Evolutionary conservation across 768 basidiomycete species (phyloP).

Genomic region (Lyophyllum decastes): DNA sequence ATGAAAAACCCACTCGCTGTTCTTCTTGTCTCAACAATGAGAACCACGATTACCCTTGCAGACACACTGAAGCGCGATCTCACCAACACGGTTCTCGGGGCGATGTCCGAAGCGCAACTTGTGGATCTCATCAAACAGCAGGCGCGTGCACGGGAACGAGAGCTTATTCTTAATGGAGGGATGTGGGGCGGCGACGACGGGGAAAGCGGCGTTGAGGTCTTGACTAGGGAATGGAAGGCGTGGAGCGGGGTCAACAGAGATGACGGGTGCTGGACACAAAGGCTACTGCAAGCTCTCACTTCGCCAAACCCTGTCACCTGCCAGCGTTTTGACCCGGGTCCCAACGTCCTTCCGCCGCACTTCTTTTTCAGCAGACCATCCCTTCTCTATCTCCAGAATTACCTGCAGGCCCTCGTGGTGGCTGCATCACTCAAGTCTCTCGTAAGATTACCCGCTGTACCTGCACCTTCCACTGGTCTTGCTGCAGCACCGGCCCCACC

Average conservation of each 20-base stretch:
- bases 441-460: constrained; percentile 34
- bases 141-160: constrained; percentile 56
- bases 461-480: neutral
- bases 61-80: constrained; percentile 73
- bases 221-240: constrained; percentile 10
- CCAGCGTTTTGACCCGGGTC: constrained; percentile 19
- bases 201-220: constrained; percentile 29
- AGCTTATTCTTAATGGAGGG: constrained; percentile 52
- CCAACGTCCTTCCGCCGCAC: constrained; percentile 61
- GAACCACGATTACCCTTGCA: constrained; percentile 48
- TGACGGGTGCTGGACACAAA: constrained; percentile 42
- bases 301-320: constrained; percentile 42
- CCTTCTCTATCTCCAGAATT: constrained; percentile 64
- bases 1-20: constrained; percentile 37
- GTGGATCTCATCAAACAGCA: constrained; percentile 47
- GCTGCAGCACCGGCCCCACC: constrained; percentile 10
- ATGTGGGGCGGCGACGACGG: constrained; percentile 37
- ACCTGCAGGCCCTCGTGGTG: constrained; percentile 70
- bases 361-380: constrained; percentile 60
- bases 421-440: constrained; percentile 61
- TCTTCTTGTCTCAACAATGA: constrained; percentile 48
- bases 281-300: constrained; percentile 46
- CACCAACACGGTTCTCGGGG: constrained; percentile 62
- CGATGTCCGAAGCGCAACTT: constrained; percentile 67
- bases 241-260: neutral